Evolutionary conservation across 2,329 filamentous ascomycete species (phyloP).

Genomic region (Zopfia rhizophila): DNA sequence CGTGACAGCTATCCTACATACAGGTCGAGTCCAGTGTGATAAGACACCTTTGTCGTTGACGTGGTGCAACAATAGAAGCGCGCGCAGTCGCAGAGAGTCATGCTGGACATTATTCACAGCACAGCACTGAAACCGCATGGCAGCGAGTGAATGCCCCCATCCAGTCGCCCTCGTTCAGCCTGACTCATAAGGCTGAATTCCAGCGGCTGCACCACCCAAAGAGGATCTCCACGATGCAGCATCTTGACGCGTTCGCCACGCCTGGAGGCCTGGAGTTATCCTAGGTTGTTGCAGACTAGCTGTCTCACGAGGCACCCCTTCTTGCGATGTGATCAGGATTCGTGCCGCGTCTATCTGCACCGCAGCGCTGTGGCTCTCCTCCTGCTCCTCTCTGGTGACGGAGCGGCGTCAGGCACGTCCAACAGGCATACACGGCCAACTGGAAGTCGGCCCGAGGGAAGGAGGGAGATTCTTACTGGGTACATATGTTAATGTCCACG

Average conservation of each 20-base stretch:
- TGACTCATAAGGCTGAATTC: constrained; percentile 46
- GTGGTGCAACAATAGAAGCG: too few relatives aligned
- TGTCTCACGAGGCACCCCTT: constrained; percentile 11
- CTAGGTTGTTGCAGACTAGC: not conserved
- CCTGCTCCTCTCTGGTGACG: not conserved
- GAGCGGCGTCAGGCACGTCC: not conserved
- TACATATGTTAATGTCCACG: constrained; percentile 36
- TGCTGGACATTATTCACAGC: too few relatives aligned
- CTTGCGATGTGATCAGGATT: not conserved
- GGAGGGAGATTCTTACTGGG: constrained; percentile 13
- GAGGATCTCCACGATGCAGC: constrained; percentile 18
- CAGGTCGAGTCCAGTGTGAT: not conserved
- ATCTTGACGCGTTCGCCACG: constrained; percentile 28
- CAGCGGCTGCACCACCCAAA: not conserved
- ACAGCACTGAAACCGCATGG: not conserved
- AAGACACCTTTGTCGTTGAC: too few relatives aligned
- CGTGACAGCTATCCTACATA: too few relatives aligned
- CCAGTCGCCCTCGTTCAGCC: constrained; percentile 19
- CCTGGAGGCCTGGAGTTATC: too few relatives aligned
- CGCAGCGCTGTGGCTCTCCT: not conserved
- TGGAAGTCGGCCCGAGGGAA: constrained; percentile 44
- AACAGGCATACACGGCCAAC: constrained; percentile 20
- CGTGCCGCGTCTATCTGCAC: constrained; percentile 1
- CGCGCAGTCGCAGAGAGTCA: too few relatives aligned
- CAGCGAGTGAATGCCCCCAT: not conserved